These are phyloP conservation scores for Trichosporon coremiiforme DNA, from an alignment of 1,284 basidiomycete species.

Conservation along the genomic window DNA sequence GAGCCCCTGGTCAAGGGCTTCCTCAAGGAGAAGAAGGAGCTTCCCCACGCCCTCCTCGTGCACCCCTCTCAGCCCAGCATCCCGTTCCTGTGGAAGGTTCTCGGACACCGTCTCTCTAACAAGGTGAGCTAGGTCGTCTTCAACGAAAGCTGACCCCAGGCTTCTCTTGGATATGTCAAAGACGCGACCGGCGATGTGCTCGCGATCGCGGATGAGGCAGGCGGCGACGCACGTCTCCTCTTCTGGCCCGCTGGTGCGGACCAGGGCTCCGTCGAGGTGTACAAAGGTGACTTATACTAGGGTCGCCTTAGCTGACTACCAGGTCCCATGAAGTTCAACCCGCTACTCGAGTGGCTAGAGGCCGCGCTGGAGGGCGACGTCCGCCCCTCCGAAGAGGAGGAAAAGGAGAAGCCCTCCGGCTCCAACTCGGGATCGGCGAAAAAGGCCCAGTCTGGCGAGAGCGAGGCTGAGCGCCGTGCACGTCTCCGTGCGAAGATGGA, in stretches of 20 bases:
- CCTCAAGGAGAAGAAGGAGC: slow-evolving; percentile 59
- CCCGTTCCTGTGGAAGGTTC: slow-evolving; percentile 80
- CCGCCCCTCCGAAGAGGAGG: slow-evolving; percentile 15
- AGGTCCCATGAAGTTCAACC: slow-evolving; percentile 56
- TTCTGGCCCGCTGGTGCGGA: slow-evolving; percentile 41
- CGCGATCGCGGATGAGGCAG: slow-evolving; percentile 37
- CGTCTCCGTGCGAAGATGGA: slow-evolving; percentile 47
- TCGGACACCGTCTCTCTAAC: slow-evolving; percentile 72
- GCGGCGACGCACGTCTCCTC: slow-evolving; percentile 47
- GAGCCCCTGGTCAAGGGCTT: slow-evolving; percentile 32
- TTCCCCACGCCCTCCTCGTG: slow-evolving; percentile 71
- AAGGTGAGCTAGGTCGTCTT: slow-evolving; percentile 47
- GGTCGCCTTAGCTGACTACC: not conserved
- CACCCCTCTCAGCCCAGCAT: slow-evolving; percentile 71
- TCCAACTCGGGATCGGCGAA: slow-evolving; percentile 19
- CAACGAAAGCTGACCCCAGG: slow-evolving; percentile 39
- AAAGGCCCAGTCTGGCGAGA: slow-evolving; percentile 33
- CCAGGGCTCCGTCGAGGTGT: slow-evolving; percentile 37
- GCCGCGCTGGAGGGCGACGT: slow-evolving; percentile 24
- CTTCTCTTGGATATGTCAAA: slow-evolving; percentile 69
- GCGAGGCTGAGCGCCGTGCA: slow-evolving; percentile 34
- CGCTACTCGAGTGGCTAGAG: slow-evolving; percentile 50
- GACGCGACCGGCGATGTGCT: slow-evolving; percentile 64
- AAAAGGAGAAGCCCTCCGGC: slow-evolving; percentile 23
- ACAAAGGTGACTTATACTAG: slow-evolving; percentile 42